A percentile compares a stretch with the other conserved stretches of the same genome.
phyloP scores from a whole-genome alignment of 768 basidiomycete genomes.

The Phanerochaete carnosa region DNA sequence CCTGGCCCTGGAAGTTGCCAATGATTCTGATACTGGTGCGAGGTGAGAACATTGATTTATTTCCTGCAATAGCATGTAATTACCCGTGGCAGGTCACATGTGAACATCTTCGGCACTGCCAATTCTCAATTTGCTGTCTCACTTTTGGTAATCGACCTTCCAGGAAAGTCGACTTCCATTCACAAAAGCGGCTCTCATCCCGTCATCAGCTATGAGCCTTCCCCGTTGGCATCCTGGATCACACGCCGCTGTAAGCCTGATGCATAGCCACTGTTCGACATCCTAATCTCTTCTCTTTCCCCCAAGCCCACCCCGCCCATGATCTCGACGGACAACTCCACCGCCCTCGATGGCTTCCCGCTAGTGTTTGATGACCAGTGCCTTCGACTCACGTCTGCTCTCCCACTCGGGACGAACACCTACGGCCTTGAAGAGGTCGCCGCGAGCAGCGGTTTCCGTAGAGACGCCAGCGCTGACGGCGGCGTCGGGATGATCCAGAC shows the following conservation, averaged over 20 bases:
- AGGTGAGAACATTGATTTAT: conserved; percentile 18
- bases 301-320: conserved; percentile 52
- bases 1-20: conserved; percentile 62
- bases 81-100: conserved; percentile 47
- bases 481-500: conserved; percentile 60
- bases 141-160: conserved; percentile 41
- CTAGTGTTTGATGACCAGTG: conserved; percentile 81
- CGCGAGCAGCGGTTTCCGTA: conserved; percentile 64
- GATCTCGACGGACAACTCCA: conserved; percentile 45
- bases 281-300: conserved; percentile 59
- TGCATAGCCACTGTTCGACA: conserved; percentile 64
- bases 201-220: conserved; percentile 59
- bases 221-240: conserved; percentile 80
- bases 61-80: background rate
- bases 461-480: conserved; percentile 51
- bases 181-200: conserved; percentile 51
- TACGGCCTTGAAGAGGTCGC: conserved; percentile 78
- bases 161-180: conserved; percentile 32
- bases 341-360: conserved; percentile 59
- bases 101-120: conserved; percentile 62
- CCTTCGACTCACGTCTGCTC: conserved; percentile 66
- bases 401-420: conserved; percentile 66
- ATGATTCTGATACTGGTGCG: conserved; percentile 51
- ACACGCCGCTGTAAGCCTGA: conserved; percentile 60
- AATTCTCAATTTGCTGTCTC: conserved; percentile 68